These are phyloP conservation scores for Allium sativum DNA, from an alignment of 106 monocot species.

Conservation along the genomic window DNA sequence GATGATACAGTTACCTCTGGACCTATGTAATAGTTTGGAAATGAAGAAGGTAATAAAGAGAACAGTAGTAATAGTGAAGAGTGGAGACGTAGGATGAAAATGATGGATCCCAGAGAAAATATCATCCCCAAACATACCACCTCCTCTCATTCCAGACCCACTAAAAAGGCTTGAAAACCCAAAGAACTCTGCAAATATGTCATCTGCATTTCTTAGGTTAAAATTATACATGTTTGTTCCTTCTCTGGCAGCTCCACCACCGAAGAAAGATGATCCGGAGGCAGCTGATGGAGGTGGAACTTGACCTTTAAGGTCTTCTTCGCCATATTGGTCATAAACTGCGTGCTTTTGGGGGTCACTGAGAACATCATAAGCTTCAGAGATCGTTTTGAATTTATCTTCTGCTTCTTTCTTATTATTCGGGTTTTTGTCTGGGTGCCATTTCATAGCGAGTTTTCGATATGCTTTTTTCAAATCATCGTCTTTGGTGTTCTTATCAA, in stretches of 20 bases:
- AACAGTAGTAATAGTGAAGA: too few species aligned
- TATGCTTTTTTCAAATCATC: constrained; percentile 80
- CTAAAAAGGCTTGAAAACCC: constrained; percentile 53
- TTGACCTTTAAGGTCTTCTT: constrained; percentile 65
- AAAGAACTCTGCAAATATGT: constrained; percentile 74
- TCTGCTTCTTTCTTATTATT: constrained; percentile 81
- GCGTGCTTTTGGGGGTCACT: constrained; percentile 76
- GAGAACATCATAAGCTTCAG: constrained; percentile 83
- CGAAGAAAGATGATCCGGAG: constrained; percentile 16
- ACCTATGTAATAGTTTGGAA: too few species aligned
- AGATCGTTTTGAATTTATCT: constrained; percentile 91
- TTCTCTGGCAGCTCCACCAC: constrained; percentile 7
- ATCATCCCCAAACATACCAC: constrained; percentile 13
- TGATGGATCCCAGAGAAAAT: constrained; percentile 4
- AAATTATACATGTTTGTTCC: constrained; percentile 34
- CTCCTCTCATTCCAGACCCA: constrained; percentile 22
- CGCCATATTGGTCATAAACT: constrained; percentile 63
- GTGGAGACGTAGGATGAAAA: too few species aligned
- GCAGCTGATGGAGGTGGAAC: constrained; percentile 30
- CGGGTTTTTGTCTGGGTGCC: constrained; percentile 85
- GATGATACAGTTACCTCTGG: too few species aligned
- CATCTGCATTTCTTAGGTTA: constrained; percentile 59
- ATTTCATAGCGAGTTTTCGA: constrained; percentile 60
- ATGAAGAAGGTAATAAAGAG: too few species aligned
- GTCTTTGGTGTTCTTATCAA: constrained; percentile 53